Evolutionary conservation across 116 monocot species (phyloP), one percentile per base, ranked within the genome.

Genomic region (Zostera marina): DNA sequence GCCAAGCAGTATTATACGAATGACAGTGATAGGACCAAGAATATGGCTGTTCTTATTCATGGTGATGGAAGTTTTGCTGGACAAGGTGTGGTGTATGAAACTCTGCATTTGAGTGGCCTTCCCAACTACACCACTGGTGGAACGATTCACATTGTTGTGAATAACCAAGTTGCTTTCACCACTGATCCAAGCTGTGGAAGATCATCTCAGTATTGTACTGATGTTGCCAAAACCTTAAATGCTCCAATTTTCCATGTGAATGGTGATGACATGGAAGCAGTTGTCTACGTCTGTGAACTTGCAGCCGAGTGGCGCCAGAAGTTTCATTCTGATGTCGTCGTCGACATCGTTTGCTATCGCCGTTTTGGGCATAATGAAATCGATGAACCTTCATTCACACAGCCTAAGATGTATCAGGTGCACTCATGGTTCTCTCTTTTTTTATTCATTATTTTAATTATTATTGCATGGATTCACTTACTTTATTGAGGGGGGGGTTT

Each of bases 1-100:
- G 90, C 90, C 2, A 90, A 84, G 64, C 90, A 90, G 57, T 84
- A 69, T 60, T 79, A 90, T 24, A 78, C 90, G 2, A 76, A 71
- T 62, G 89, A 90, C 62, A 26, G 13, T 49, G 84, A 81, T 9
- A 73, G 90, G 67, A 78, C 56, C 15, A 84, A 81, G 64, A 84
- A 84, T 53, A 11, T 90, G 72, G 81, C 84, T 0, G 67, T 90
- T 3, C 52, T 90, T 64, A 75, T 90, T 19, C 90, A 90, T 70
- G 90, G 90, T 57, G 90, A 90, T 76, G 84, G 90, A 58, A 90
- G 90, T 68, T 90, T 90, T 78, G 75, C 84, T 3, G 89, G 89
- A 47, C 89, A 90, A 63, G 89, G 89, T 69, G 89, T 90, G 26
- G 89, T 90, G 52, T 90, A 79, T 65, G 89, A 90, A 74, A 90